These are phyloP conservation scores for Candida multigemmis DNA, from an alignment of 805 yeast species.

Conservation along the genomic window DNA sequence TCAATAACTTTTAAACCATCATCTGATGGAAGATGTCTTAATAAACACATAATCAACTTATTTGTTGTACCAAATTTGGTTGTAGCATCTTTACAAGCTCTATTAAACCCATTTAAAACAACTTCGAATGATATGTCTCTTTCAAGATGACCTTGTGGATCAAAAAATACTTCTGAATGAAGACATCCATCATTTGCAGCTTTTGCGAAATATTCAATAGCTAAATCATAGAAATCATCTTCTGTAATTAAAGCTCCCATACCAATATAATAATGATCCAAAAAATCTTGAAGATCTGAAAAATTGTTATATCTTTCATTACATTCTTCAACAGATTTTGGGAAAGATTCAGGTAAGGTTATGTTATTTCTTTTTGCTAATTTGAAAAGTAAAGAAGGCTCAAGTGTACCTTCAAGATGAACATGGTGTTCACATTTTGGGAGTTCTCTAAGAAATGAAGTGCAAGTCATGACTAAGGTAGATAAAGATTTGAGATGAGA, in stretches of 20 bases:
- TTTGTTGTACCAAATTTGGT: slow-evolving; percentile 53
- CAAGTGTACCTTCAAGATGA: slow-evolving; percentile 76
- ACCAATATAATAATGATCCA: slow-evolving; percentile 73
- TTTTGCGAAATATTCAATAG: slow-evolving; percentile 61
- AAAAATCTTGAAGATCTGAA: slow-evolving; percentile 65
- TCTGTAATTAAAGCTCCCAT: slow-evolving; percentile 65
- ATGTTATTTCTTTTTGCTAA: slow-evolving; percentile 60
- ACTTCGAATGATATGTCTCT: slow-evolving; percentile 52
- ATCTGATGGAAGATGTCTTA: slow-evolving; percentile 63
- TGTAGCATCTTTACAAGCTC: slow-evolving; percentile 59
- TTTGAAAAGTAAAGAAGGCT: slow-evolving; percentile 64
- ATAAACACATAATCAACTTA: slow-evolving; percentile 71
- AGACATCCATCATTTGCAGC: slow-evolving; percentile 50
- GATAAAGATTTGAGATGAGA: no score
- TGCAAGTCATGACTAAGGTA: no score
- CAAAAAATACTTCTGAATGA: slow-evolving; percentile 75
- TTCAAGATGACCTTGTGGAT: slow-evolving; percentile 76
- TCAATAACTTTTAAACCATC: slow-evolving; percentile 52
- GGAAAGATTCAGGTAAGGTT: slow-evolving; percentile 53
- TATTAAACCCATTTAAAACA: slow-evolving; percentile 57
- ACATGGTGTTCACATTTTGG: slow-evolving; percentile 88
- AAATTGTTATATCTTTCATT: slow-evolving; percentile 52
- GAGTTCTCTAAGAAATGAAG: slow-evolving; percentile 59
- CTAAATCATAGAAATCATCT: slow-evolving; percentile 67
- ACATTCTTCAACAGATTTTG: slow-evolving; percentile 48